phyloP scores from a whole-genome alignment of 1,284 basidiomycete genomes.

The Cutaneotrichosporon cutaneum region DNA sequence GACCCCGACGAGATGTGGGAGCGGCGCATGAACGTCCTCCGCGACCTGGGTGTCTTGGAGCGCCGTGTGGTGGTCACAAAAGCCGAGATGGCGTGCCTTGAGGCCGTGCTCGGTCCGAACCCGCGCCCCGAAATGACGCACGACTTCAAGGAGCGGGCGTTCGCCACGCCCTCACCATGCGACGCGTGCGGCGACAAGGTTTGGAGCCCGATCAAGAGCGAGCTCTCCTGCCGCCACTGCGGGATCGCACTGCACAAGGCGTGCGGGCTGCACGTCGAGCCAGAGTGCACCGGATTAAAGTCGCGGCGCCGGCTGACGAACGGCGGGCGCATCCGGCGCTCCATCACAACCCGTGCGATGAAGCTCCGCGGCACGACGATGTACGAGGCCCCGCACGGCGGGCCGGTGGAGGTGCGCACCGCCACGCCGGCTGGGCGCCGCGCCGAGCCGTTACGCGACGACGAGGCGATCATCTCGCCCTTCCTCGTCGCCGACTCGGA shows the following conservation, averaged over 20 bases:
- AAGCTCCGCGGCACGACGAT: conserved; percentile 13
- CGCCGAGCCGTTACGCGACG: conserved; percentile 25
- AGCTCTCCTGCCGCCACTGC: conserved; percentile 24
- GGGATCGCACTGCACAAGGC: conserved; percentile 24
- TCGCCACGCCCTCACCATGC: conserved; percentile 21
- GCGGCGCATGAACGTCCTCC: conserved; percentile 16
- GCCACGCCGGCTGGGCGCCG: neutral
- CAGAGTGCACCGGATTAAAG: conserved; percentile 25
- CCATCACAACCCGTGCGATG: conserved; percentile 14
- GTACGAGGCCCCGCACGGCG: conserved; percentile 22
- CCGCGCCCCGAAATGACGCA: conserved; percentile 24
- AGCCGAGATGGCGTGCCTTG: conserved; percentile 26
- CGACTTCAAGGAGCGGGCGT: conserved; percentile 28
- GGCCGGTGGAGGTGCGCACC: conserved; percentile 13
- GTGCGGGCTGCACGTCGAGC: conserved; percentile 26
- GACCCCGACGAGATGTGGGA: conserved; percentile 29
- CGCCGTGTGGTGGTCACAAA: conserved; percentile 20
- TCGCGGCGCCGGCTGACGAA: conserved; percentile 8
- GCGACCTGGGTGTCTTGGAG: conserved; percentile 23
- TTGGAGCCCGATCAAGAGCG: conserved; percentile 23
- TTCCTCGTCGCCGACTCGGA: conserved; percentile 17
- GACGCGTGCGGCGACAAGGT: conserved; percentile 24
- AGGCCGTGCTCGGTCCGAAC: conserved; percentile 21
- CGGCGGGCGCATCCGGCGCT: conserved; percentile 15
- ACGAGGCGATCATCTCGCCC: conserved; percentile 26